A percentile compares a stretch with the other conserved stretches of the same genome.
These are phyloP conservation scores for Neofusicoccum parvum DNA, from an alignment of 2,329 filamentous ascomycete species.

Conservation along the genomic window DNA sequence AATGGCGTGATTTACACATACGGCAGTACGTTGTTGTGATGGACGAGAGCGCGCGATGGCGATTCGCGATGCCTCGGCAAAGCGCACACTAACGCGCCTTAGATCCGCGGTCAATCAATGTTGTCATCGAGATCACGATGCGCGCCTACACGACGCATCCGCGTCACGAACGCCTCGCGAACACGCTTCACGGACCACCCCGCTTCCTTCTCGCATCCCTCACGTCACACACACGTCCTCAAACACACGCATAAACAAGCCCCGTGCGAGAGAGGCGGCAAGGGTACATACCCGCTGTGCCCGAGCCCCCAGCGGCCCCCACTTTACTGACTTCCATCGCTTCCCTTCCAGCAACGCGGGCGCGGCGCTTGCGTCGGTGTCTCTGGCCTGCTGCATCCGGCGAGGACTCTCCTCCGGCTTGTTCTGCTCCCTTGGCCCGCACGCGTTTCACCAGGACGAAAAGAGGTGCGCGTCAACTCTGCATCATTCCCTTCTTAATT, in stretches of 20 bases:
- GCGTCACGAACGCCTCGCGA: constrained; percentile 16
- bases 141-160: neutral
- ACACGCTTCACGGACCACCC: neutral
- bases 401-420: too few species aligned
- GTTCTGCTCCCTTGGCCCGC: too few species aligned
- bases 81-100: neutral
- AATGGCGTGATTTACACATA: neutral
- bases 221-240: neutral
- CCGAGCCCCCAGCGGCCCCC: too few species aligned
- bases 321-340: too few species aligned
- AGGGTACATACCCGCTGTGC: too few species aligned
- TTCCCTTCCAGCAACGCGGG: too few species aligned
- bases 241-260: neutral
- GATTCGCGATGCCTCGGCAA: neutral
- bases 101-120: neutral
- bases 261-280: too few species aligned
- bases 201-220: neutral
- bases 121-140: neutral
- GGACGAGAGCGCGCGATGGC: neutral
- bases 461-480: too few species aligned
- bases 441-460: too few species aligned
- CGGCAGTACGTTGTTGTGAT: neutral
- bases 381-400: too few species aligned
- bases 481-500: too few species aligned
- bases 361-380: too few species aligned